Evolutionary conservation across 305 asterid genomes (phyloP).

Genomic region (Rubia balearica): DNA sequence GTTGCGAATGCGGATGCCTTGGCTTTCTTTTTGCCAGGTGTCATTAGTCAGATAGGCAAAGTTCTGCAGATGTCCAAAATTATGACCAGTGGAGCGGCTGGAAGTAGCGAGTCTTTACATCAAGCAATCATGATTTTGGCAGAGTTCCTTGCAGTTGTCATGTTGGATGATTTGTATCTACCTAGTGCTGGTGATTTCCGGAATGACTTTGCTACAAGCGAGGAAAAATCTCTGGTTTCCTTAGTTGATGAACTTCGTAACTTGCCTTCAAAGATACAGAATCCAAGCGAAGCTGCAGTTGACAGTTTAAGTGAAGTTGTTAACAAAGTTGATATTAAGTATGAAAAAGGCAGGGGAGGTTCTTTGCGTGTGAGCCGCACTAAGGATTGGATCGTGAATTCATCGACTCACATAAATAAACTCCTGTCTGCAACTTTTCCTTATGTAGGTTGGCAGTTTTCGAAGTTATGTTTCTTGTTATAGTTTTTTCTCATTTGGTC

Average conservation of each 20-base stretch:
- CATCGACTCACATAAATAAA: conserved; percentile 66
- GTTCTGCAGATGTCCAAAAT: conserved; percentile 66
- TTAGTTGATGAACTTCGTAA: conserved; percentile 70
- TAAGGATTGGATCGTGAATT: conserved; percentile 54
- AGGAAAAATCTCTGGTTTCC: conserved; percentile 52
- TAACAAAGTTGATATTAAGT: conserved; percentile 22
- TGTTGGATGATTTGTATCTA: conserved; percentile 42
- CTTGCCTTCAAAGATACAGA: conserved; percentile 42
- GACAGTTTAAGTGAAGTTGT: conserved; percentile 29
- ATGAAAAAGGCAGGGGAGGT: conserved; percentile 28
- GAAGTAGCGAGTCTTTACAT: conserved; percentile 67
- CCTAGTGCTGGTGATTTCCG: conserved; percentile 25
- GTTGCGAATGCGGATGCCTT: conserved; percentile 88
- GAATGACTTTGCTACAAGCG: conserved; percentile 29
- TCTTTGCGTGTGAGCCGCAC: conserved; percentile 72
- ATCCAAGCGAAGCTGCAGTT: conserved; percentile 20
- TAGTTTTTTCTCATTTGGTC: background rate
- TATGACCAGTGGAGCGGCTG: conserved; percentile 93
- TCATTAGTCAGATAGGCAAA: conserved; percentile 86
- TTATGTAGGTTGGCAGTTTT: conserved; percentile 46
- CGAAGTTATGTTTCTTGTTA: conserved; percentile 3
- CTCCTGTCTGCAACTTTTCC: conserved; percentile 83
- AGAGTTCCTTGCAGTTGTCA: conserved; percentile 73
- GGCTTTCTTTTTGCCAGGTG: conserved; percentile 94
- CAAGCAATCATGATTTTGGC: conserved; percentile 71